A percentile compares a stretch with the other conserved stretches of the same genome.
phyloP scores from a whole-genome alignment of 805 yeast species.

The Hanseniaspora valbyensis region DNA sequence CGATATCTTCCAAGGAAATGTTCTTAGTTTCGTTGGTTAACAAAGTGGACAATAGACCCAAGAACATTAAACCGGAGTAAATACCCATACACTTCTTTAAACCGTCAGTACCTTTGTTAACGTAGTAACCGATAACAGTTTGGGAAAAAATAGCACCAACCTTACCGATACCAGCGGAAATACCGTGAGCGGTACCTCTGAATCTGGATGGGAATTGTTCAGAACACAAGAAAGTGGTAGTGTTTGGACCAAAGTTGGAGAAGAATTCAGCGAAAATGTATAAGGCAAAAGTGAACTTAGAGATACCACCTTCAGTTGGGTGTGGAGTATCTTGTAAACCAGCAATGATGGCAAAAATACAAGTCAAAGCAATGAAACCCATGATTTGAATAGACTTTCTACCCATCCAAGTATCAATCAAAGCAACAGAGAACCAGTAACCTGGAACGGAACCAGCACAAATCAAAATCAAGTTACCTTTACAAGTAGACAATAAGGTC shows the following conservation, averaged over 20 bases:
- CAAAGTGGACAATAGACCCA: constrained; percentile 56
- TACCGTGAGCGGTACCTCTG: constrained; percentile 91
- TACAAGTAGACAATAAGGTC: constrained; percentile 64
- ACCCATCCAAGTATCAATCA: constrained; percentile 61
- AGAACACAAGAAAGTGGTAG: constrained; percentile 82
- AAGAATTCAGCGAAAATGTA: constrained; percentile 77
- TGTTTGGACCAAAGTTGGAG: constrained; percentile 88
- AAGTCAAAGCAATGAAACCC: constrained; percentile 65
- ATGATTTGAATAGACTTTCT: constrained; percentile 71
- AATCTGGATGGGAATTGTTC: constrained; percentile 90
- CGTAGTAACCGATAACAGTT: constrained; percentile 78
- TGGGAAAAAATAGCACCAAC: constrained; percentile 89
- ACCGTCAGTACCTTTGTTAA: constrained; percentile 54
- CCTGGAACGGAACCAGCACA: constrained; percentile 96
- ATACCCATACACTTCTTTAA: constrained; percentile 64
- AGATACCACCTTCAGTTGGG: constrained; percentile 48
- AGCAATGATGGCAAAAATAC: constrained; percentile 36
- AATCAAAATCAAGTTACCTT: constrained; percentile 82
- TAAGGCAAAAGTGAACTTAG: constrained; percentile 25
- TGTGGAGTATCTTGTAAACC: constrained; percentile 47
- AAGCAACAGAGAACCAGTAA: constrained; percentile 75
- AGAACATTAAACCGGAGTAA: constrained; percentile 81
- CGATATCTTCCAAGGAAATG: constrained; percentile 74
- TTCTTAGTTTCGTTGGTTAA: constrained; percentile 86
- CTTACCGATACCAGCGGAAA: constrained; percentile 86